Percentiles rank a stretch among this genome's conserved stretches.
These are phyloP conservation scores for Irpex rosettiformis DNA, from an alignment of 1,284 basidiomycete species.

Conservation along the genomic window DNA sequence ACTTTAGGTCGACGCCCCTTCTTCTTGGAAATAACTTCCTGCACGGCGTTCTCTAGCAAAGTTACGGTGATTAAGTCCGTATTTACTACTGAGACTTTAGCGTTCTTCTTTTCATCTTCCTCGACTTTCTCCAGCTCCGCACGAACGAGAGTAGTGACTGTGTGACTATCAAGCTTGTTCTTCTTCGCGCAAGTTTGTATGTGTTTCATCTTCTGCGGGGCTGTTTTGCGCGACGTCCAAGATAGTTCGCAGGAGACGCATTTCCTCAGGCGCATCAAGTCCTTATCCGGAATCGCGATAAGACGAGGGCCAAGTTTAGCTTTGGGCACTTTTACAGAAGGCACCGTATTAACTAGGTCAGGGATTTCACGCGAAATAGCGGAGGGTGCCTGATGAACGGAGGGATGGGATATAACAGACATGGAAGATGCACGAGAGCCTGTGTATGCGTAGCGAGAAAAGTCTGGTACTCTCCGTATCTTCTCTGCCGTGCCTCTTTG, in stretches of 20 bases:
- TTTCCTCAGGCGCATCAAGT: conserved; percentile 45
- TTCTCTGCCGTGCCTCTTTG: neutral
- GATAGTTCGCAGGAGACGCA: conserved; percentile 63
- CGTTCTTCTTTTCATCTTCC: neutral
- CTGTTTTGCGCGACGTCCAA: conserved; percentile 69
- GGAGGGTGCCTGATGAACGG: neutral
- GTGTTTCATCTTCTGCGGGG: conserved; percentile 58
- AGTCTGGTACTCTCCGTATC: neutral
- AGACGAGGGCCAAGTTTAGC: neutral
- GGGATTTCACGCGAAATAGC: neutral
- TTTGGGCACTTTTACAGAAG: neutral
- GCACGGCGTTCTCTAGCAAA: conserved; percentile 52
- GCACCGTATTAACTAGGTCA: neutral
- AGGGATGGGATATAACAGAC: neutral
- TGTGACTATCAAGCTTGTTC: conserved; percentile 47
- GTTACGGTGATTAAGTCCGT: conserved; percentile 31
- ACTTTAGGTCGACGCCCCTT: conserved; percentile 39
- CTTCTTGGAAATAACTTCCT: conserved; percentile 41
- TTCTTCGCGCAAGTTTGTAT: conserved; percentile 67
- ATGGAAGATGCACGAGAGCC: neutral
- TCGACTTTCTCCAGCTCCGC: conserved; percentile 34
- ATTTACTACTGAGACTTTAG: neutral
- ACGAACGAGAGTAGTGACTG: conserved; percentile 49
- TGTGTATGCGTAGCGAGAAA: neutral
- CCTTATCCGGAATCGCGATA: conserved; percentile 36